Conservation (phyloP, 768 basidiomycete genomes). For the Boletus sp. region DNA sequence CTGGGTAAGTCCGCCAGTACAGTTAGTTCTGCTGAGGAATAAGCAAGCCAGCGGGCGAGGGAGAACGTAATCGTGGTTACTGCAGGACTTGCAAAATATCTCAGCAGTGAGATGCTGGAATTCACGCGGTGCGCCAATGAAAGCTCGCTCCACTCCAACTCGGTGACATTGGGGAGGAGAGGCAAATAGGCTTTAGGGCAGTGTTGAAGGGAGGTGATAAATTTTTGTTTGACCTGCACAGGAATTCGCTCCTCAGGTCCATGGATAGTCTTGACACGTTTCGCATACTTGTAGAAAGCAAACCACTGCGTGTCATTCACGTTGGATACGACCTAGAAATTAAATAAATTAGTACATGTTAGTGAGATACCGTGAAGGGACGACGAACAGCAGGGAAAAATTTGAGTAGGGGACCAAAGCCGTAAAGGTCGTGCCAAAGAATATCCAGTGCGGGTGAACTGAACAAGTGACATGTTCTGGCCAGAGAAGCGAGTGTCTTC, state of each 20-base stretch:
- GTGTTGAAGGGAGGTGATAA: slow-evolving; percentile 8
- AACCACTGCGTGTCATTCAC: slow-evolving; percentile 16
- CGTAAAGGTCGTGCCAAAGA: slow-evolving; percentile 13
- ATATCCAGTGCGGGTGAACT: slow-evolving; percentile 11
- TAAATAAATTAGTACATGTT: not conserved
- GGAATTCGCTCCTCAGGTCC: slow-evolving; percentile 1
- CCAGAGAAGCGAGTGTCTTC: slow-evolving; percentile 10
- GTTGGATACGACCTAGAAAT: not conserved
- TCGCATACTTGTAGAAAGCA: slow-evolving; percentile 23
- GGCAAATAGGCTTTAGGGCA: slow-evolving; percentile 13
- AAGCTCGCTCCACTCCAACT: slow-evolving; percentile 16
- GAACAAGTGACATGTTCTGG: slow-evolving; percentile 14
- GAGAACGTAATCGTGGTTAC: slow-evolving; percentile 14
- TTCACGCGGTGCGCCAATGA: slow-evolving; percentile 1
- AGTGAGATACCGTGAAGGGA: not conserved
- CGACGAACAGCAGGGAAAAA: slow-evolving; percentile 6
- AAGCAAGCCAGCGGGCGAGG: slow-evolving; percentile 12
- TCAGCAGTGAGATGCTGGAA: slow-evolving; percentile 12
- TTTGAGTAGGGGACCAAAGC: slow-evolving; percentile 10
- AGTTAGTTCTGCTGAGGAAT: slow-evolving; percentile 10
- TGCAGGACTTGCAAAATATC: slow-evolving; percentile 8
- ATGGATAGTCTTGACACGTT: slow-evolving; percentile 17
- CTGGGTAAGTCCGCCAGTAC: slow-evolving; percentile 14
- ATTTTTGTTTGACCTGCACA: not conserved
- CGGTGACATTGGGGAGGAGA: slow-evolving; percentile 21